phyloP scores from a whole-genome alignment of 2,329 filamentous ascomycete genomes.

The Aspergillus texensis region DNA sequence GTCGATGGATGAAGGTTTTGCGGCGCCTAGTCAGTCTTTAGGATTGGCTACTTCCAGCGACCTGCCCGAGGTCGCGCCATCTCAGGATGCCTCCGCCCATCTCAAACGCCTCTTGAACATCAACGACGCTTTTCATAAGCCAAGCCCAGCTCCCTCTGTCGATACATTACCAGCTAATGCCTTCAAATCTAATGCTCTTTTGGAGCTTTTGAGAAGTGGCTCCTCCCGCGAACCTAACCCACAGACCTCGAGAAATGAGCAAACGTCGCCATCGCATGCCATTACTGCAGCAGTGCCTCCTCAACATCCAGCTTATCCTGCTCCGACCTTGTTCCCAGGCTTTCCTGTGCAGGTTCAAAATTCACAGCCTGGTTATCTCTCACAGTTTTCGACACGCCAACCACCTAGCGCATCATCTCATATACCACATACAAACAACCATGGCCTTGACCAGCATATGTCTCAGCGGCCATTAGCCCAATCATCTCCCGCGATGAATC shows the following conservation, averaged over 20 bases:
- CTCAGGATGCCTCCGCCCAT: slow-evolving; percentile 52
- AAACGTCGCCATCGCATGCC: slow-evolving; percentile 60
- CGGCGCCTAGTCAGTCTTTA: slow-evolving; percentile 22
- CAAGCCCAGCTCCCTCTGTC: slow-evolving; percentile 13
- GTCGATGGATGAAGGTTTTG: slow-evolving; percentile 61
- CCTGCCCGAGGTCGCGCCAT: slow-evolving; percentile 42
- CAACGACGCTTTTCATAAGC: slow-evolving; percentile 21
- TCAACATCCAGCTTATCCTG: slow-evolving; percentile 56
- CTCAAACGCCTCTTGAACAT: slow-evolving; percentile 55
- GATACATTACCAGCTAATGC: slow-evolving; percentile 32
- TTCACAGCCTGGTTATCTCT: slow-evolving; percentile 33
- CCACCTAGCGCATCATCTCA: slow-evolving; percentile 15
- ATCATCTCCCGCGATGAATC: slow-evolving; percentile 16
- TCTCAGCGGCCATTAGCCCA: slow-evolving; percentile 15
- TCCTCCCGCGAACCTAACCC: slow-evolving; percentile 33
- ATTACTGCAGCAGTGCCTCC: slow-evolving; percentile 56
- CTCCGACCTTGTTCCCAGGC: slow-evolving; percentile 47
- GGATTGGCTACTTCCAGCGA: slow-evolving; percentile 38
- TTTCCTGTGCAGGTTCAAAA: slow-evolving; percentile 38
- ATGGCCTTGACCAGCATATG: slow-evolving; percentile 9
- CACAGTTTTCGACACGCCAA: slow-evolving; percentile 22
- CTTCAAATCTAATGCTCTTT: slow-evolving; percentile 54
- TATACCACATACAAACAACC: slow-evolving; percentile 13
- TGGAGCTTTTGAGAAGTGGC: slow-evolving; percentile 57
- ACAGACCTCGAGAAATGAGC: slow-evolving; percentile 39